Evolutionary conservation across 2,329 filamentous ascomycete genomes (phyloP).

Genomic region (Bipolaris gigantea): DNA sequence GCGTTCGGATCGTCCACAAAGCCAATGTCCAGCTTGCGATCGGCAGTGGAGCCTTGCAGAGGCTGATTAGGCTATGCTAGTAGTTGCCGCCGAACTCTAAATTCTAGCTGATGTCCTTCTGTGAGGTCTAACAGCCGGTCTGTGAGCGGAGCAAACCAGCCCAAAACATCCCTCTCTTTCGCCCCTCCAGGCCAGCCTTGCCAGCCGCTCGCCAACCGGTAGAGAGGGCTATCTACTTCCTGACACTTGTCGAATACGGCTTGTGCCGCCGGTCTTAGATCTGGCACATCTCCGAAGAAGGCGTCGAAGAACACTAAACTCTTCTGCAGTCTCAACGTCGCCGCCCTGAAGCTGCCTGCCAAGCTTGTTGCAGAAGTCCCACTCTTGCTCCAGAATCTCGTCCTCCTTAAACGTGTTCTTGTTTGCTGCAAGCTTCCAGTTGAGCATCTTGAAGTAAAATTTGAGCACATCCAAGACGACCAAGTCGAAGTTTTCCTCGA

Average conservation of each 20-base stretch:
- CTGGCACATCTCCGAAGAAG: constrained; percentile 23
- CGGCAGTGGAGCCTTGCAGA: constrained; percentile 26
- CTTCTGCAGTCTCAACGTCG: constrained; percentile 94
- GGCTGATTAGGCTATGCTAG: constrained; percentile 16
- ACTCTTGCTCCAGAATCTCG: constrained; percentile 94
- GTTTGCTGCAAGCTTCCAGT: constrained; percentile 96
- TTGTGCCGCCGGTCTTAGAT: constrained; percentile 14
- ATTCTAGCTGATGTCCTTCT: constrained; percentile 14
- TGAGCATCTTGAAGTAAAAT: constrained; percentile 98
- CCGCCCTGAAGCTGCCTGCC: constrained; percentile 89
- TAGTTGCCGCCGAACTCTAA: constrained; percentile 12
- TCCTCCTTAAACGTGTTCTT: constrained; percentile 99
- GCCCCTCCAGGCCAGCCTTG: constrained; percentile 23
- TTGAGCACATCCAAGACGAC: constrained; percentile 90
- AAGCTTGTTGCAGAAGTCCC: constrained; percentile 95
- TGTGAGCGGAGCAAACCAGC: constrained; percentile 25
- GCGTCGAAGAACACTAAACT: constrained; percentile 67
- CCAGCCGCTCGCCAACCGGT: constrained; percentile 22
- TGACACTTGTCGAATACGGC: constrained; percentile 25
- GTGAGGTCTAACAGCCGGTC: constrained; percentile 21
- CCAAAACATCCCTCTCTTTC: constrained; percentile 25
- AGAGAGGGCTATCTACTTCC: constrained; percentile 26
- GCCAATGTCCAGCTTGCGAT: constrained; percentile 30
- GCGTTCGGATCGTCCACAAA: constrained; percentile 26
- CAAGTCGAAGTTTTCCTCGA: constrained; percentile 93